Evolutionary conservation across 2,329 filamentous ascomycete species (phyloP), one percentile per base, ranked within the genome.

Genomic region (Fusarium floridanum): DNA sequence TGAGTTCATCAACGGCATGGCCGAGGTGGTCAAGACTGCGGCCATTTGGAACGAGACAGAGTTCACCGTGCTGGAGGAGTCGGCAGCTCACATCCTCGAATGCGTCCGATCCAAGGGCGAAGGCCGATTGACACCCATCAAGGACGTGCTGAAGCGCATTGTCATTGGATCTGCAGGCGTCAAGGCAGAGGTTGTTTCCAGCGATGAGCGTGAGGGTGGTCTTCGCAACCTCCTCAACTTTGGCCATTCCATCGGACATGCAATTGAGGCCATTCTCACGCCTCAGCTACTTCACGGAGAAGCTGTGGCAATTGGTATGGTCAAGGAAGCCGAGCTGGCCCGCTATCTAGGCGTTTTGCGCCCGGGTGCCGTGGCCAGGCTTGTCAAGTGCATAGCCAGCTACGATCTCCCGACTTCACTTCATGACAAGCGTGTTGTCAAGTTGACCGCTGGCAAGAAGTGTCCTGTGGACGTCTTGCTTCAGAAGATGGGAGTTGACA

Each of bases 1-100:
- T 76, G 96, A 99, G 84, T 96, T 99, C 80, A 95, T 98, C 84
- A 99, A 99, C 82, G 97, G 97, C 71, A 98, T 99, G 96, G 97
- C 96, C 29, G 97, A 99, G 85, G 96, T 99, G 34, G 90, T 98
- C 82, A 98, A 98, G 89, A 99, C 97, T 5, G 97, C 97, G 4
- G 97, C 97, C 64, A 98, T 99, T 78, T 98, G 96, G 91, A 91
- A 97, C 79, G 95, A 97, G 83, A 85, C 88, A 11, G 96, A 98
- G 80, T 99, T 99, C 81, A 89, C 92, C 50, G 86, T 93, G 14
- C 87, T 99, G 20, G 97, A 99, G 82, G 88, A 93, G 76, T 94
- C 97, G 78, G 95, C 95, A 2, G 86, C 92, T 41, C 85, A 88
- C 6, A 95, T 99, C 61, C 88, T 98, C 79, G 60, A 81, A 79